These are phyloP conservation scores for Austroboletus olivaceoglutinosus DNA, from an alignment of 1,284 basidiomycete species.

Conservation along the genomic window DNA sequence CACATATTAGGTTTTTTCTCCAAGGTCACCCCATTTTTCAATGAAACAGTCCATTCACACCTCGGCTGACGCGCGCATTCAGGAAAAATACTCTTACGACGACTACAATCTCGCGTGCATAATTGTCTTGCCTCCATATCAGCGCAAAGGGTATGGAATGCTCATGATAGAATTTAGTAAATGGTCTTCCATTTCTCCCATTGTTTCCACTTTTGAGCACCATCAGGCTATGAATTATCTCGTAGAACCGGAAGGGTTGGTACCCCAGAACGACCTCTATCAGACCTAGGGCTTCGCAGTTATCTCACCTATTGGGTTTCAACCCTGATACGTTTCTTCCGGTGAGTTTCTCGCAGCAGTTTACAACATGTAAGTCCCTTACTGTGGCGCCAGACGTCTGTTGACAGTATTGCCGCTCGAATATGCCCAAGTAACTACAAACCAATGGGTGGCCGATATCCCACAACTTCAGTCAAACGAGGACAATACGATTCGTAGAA, in stretches of 20 bases:
- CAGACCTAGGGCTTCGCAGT: conserved; percentile 87
- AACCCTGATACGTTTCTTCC: conserved; percentile 80
- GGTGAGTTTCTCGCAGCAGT: conserved; percentile 40
- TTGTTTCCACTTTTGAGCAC: neutral
- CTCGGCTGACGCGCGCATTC: conserved; percentile 9
- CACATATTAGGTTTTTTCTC: conserved; percentile 95
- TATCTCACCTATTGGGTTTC: conserved; percentile 94
- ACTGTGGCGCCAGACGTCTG: conserved; percentile 44
- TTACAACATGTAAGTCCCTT: neutral
- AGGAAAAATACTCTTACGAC: conserved; percentile 96
- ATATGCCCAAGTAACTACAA: conserved; percentile 41
- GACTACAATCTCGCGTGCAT: conserved; percentile 98
- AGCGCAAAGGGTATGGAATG: conserved; percentile 88
- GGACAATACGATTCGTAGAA: conserved; percentile 41
- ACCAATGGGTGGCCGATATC: conserved; percentile 43
- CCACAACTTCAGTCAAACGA: conserved; percentile 39
- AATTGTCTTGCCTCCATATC: conserved; percentile 91
- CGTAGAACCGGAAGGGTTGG: conserved; percentile 75
- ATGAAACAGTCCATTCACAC: neutral
- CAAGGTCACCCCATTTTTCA: conserved; percentile 56
- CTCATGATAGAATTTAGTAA: conserved; percentile 97
- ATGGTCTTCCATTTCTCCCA: conserved; percentile 20
- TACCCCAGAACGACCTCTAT: conserved; percentile 93
- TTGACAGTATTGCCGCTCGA: conserved; percentile 59
- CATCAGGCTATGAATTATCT: conserved; percentile 82